phyloP scores from a whole-genome alignment of 2,329 filamentous ascomycete species.

The Venturia nashicola region DNA sequence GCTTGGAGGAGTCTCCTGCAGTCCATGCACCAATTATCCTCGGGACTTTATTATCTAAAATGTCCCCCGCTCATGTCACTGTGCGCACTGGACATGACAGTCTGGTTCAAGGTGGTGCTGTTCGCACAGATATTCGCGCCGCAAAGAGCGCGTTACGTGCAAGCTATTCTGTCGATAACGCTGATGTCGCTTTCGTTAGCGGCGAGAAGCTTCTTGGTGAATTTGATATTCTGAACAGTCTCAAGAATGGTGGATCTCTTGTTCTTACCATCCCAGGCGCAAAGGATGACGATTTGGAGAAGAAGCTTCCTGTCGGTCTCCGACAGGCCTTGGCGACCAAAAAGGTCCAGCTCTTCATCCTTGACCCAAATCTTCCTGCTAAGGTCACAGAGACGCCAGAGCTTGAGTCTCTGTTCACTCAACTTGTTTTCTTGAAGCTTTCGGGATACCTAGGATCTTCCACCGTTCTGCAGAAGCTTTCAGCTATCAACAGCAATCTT shows the following conservation, averaged over 20 bases:
- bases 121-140: conserved; percentile 75
- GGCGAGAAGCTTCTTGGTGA: conserved; percentile 70
- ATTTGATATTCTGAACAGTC: conserved; percentile 57
- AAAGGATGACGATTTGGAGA: conserved; percentile 83
- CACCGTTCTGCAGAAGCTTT: conserved; percentile 54
- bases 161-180: conserved; percentile 66
- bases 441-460: conserved; percentile 54
- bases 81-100: conserved; percentile 50
- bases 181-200: conserved; percentile 68
- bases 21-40: conserved; percentile 48
- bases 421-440: conserved; percentile 74
- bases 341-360: conserved; percentile 56
- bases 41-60: conserved; percentile 48
- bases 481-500: conserved; percentile 43
- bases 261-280: conserved; percentile 65
- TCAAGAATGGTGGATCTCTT: conserved; percentile 60
- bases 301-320: conserved; percentile 60
- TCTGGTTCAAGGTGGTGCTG: conserved; percentile 57
- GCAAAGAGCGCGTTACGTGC: conserved; percentile 75
- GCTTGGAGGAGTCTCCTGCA: conserved; percentile 62
- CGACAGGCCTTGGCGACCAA: conserved; percentile 62
- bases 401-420: conserved; percentile 54
- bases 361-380: conserved; percentile 59
- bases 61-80: conserved; percentile 38
- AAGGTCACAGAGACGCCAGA: conserved; percentile 53